Evolutionary conservation across 108 stramenopile genomes (phyloP), one percentile per base, ranked within the genome.

Genomic region (Epithemia pelagica): DNA sequence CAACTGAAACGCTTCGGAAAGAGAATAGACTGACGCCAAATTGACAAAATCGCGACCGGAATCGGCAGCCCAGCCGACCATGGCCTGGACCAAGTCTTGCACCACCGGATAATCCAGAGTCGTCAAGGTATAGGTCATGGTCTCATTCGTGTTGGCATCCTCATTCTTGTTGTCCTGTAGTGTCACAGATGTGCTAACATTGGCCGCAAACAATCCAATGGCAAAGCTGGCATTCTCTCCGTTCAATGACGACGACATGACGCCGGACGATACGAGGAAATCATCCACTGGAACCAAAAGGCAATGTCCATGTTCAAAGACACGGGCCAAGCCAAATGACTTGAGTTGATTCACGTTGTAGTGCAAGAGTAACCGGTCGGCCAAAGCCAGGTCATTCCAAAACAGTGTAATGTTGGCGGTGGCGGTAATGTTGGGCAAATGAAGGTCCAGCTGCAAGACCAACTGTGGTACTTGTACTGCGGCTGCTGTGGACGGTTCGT

Each of bases 321-420:
- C 56, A 26, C 26, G 56, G 7, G 56, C 56, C 56, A 58, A 26
- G 5, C 25, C 25, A 23, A 58, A 26, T 7, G 25, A 23, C 26
- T 58, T 58, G 22, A 58, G 56, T 58, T 27, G 56, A 58, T 58
- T 58, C 15, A 58, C 26, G 21, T 58, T 27, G 26, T 58, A 58
- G 18, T 58, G 56, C 26, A 58, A 27, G 7, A 58, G 8, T 7
- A 27, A 58, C 8, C 7, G 15, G 21, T 27, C 56, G 25, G 7
- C 7, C 56, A 58, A 19, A 7, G 22, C 5, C 56, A 58, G 8
- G 26, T 58, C 56, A 27, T 58, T 27, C 26, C 22, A 58, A 18
- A 26, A 27, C 5, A 58, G 7, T 5, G 56, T 58, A 27, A 58
- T 58, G 21, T 58, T 58, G 56, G 26, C 8, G 7, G 56, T 27